phyloP scores from a whole-genome alignment of 768 basidiomycete species.

The Lentinula raphanica region DNA sequence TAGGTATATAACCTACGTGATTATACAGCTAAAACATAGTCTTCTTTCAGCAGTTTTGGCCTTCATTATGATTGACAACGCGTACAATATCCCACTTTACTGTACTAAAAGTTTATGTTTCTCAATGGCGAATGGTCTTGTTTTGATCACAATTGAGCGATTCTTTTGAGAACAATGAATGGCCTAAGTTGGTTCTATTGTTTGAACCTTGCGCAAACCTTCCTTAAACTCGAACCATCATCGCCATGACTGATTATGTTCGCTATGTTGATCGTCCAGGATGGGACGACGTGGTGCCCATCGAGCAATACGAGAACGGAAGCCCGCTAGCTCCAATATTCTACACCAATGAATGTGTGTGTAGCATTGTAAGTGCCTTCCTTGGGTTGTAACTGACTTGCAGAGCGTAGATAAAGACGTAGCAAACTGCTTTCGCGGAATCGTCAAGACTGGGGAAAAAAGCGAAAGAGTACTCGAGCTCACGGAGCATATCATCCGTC shows the following conservation, averaged over 20 bases:
- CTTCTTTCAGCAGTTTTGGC: background rate
- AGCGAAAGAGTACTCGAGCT: slow-evolving; percentile 78
- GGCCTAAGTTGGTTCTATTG: background rate
- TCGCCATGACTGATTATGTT: background rate
- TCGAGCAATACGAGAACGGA: slow-evolving; percentile 74
- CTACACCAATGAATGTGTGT: slow-evolving; percentile 84
- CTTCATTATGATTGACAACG: background rate
- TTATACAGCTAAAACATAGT: background rate
- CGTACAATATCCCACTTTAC: background rate
- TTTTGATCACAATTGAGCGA: background rate
- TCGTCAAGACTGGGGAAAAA: slow-evolving; percentile 74
- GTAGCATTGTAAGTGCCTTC: background rate
- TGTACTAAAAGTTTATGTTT: background rate
- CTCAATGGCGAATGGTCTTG: background rate
- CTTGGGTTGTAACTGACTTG: background rate
- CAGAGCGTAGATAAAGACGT: slow-evolving; percentile 80
- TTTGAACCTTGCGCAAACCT: no score
- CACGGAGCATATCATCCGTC: slow-evolving; percentile 82
- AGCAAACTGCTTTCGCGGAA: slow-evolving; percentile 86
- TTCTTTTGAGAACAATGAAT: background rate
- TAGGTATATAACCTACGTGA: background rate
- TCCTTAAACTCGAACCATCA: background rate
- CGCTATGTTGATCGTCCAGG: slow-evolving; percentile 57
- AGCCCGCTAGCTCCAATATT: slow-evolving; percentile 88
- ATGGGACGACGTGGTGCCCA: slow-evolving; percentile 77